These are phyloP conservation scores for Bertia moriformis DNA, from an alignment of 2,329 filamentous ascomycete species.

Conservation along the genomic window DNA sequence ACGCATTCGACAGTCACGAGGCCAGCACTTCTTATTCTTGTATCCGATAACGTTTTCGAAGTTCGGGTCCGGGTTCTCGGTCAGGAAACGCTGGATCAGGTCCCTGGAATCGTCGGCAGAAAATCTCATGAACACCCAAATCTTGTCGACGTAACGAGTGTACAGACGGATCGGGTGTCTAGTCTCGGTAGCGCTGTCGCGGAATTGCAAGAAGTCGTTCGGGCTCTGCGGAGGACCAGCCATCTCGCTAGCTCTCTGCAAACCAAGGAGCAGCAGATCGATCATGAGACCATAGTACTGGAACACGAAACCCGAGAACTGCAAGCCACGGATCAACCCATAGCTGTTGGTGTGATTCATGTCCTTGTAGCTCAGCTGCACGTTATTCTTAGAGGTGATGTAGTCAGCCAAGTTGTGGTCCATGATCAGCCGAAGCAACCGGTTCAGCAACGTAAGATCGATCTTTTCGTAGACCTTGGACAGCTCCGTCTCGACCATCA, in stretches of 20 bases:
- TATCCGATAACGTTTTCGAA: slow-evolving; percentile 99
- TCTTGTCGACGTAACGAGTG: slow-evolving; percentile 92
- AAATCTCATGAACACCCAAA: slow-evolving; percentile 96
- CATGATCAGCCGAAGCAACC: slow-evolving; percentile 88
- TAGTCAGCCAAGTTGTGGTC: slow-evolving; percentile 98
- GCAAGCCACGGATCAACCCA: slow-evolving; percentile 91
- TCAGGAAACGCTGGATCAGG: slow-evolving; percentile 91
- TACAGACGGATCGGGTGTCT: slow-evolving; percentile 95
- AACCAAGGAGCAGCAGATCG: slow-evolving; percentile 76
- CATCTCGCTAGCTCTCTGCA: slow-evolving; percentile 95
- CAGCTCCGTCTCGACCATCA: slow-evolving; percentile 94
- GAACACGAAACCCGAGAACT: slow-evolving; percentile 97
- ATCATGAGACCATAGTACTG: slow-evolving; percentile 96
- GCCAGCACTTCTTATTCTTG: slow-evolving; percentile 99
- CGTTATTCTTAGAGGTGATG: slow-evolving; percentile 98
- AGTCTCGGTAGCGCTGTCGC: slow-evolving; percentile 79
- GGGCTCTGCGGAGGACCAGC: slow-evolving; percentile 84
- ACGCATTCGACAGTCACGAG: slow-evolving; percentile 90
- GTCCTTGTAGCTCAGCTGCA: slow-evolving; percentile 97
- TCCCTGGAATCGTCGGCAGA: slow-evolving; percentile 87
- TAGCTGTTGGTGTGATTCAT: slow-evolving; percentile 99
- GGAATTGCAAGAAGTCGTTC: slow-evolving; percentile 96
- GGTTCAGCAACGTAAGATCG: slow-evolving; percentile 86
- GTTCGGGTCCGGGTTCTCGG: slow-evolving; percentile 94
- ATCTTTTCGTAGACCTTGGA: slow-evolving; percentile 99